Base-by-base conservation (phyloP, 108 stramenopile species). In the Pseudonitzschia multiseries region DNA sequence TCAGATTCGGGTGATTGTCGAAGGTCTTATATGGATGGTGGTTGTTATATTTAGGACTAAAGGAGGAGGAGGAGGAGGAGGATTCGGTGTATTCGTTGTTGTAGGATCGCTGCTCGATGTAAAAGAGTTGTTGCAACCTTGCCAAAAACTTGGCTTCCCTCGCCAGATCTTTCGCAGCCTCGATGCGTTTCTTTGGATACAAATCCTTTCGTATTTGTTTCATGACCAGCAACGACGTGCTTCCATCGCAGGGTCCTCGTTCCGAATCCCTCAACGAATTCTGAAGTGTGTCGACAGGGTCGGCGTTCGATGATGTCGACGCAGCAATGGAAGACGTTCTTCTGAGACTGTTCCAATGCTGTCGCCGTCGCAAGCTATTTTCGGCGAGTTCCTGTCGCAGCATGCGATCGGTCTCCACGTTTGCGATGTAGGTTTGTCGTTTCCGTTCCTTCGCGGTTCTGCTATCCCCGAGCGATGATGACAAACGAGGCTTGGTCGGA, bases 131-230 rank as follows among this genome's bases (percentile, higher is more conserved):
- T 62, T 79, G 75, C 56, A 92, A 52, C 42, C 74, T 66, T 12
- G 81, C 59, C 17, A 92, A 70, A 33, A 92, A 85, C 68, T 87
- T 82, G n/a, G 88, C 88, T 81, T 92, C 91, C 17, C 80, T 76
- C 0, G 91, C 84, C 21, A 92, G 40, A 70, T 89, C 88, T 29
- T 89, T 83, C 53, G 69, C 69, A 0, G 77, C 79, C 54, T 75
- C 77, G 12, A 76, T 65, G 67, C 83, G 84, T 31, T 77, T 80
- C 41, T 75, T 69, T 1, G 79, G 74, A 59, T 78, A 78, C 66
- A 82, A 56, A 48, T 76, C 82, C 21, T 65, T 66, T 12, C 78
- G 75, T 31, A 76, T 60, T 24, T 71, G 75, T 64, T 83, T 80
- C 31, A 80, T 67, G 27, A 43, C 56, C 41, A 48, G 24, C 46